phyloP scores from a whole-genome alignment of 1,139 yeast species.

The Hemisphaericaspora xylanilytica region DNA sequence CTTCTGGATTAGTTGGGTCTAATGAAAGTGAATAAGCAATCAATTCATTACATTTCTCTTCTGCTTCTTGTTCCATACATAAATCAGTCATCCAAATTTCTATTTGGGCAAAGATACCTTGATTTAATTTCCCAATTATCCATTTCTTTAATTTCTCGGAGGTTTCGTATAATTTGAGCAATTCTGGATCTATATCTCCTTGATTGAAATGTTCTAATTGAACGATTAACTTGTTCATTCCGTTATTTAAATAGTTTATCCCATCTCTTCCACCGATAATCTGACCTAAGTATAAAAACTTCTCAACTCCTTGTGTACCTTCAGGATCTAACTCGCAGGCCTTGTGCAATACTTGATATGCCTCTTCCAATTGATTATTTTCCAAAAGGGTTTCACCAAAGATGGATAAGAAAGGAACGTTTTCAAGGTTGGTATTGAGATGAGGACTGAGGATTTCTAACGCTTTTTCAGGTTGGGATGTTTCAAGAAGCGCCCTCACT shows the following conservation, averaged over 20 bases:
- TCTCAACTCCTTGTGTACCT: constrained; percentile 67
- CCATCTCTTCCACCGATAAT: constrained; percentile 84
- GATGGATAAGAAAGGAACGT: constrained; percentile 35
- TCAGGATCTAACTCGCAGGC: constrained; percentile 71
- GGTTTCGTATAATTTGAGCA: constrained; percentile 20
- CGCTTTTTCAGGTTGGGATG: constrained; percentile 43
- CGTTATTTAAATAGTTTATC: constrained; percentile 59
- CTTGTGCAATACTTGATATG: constrained; percentile 59
- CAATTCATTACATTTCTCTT: constrained; percentile 69
- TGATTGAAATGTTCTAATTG: constrained; percentile 29
- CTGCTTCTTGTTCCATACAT: constrained; percentile 93
- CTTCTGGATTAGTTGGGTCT: constrained; percentile 67
- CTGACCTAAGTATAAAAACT: constrained; percentile 88
- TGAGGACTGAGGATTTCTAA: constrained; percentile 33
- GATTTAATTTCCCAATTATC: constrained; percentile 56
- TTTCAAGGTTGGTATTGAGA: constrained; percentile 24
- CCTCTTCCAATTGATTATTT: constrained; percentile 72
- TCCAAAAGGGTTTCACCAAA: constrained; percentile 81
- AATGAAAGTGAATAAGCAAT: constrained; percentile 64
- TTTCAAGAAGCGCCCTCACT: constrained; percentile 33
- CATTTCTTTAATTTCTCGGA: constrained; percentile 31
- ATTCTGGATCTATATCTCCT: constrained; percentile 17
- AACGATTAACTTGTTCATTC: constrained; percentile 51
- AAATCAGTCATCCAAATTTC: constrained; percentile 99
- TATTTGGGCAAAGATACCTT: constrained; percentile 79